Evolutionary conservation across 257 asterid species (phyloP), one percentile per base, ranked within the genome.

Genomic region (Jaltomata sinuosa): DNA sequence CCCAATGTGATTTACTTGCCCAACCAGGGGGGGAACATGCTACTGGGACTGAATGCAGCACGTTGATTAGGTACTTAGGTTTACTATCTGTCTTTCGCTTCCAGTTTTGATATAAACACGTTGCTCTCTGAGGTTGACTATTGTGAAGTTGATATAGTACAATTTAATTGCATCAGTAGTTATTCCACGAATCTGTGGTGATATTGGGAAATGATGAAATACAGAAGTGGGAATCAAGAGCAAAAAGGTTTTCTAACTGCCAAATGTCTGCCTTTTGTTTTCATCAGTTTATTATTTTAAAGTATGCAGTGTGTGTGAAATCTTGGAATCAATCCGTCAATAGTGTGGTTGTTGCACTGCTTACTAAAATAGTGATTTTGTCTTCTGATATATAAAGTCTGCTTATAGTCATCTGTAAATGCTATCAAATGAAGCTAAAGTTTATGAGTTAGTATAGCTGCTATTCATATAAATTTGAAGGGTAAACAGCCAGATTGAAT

Each of bases 1-100:
- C 74, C 89, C 7, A 87, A 86, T 69, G 88, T 90, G 34, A 59
- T 79, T 62, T 90, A 90, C 84, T 83, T 90, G 32, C 93, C 92
- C 38, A 83, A 84, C 53, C 86, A 83, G 12, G 42, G 42, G 42
- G 86, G 84, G 54, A 90, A 88, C 82, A 67, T 90, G 89, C 86
- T 90, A 32, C 84, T 90, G 47, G 93, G 91, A 1, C 81, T 90
- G 40, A 90, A 88, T 62, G 62, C 81, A 49, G 3, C 81, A 25
- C 91, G 91, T 85, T 89, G 83, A 89, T 54, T 81, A 0, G 77
- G 86, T 82, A 36, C 15, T 49, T 45, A 55, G 82, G 45, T 77
- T 49, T 16, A 29, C 25, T 47, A 49, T 27, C 62, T 50, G 82
- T 77, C 45, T 49, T 27, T 10, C 27, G 0, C 4, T 2, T 2